Percentiles rank a stretch among this genome's conserved stretches.
Conservation (phyloP, 2,329 filamentous ascomycete species). For the Sporothrix brunneoviolacea region DNA sequence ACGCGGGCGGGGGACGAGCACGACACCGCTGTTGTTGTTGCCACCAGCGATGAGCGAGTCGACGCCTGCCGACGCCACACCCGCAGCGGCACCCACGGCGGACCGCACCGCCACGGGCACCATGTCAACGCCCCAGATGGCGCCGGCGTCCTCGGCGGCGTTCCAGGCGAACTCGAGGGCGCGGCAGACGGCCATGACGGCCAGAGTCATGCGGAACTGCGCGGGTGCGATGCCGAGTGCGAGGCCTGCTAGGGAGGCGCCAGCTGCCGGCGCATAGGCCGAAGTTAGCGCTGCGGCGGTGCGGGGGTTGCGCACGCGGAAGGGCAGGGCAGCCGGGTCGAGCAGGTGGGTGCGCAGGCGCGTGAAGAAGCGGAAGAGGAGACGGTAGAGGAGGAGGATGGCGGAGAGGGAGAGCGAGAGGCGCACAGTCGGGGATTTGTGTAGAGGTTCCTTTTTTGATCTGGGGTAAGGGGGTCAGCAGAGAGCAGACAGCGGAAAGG, state of each 20-base stretch:
- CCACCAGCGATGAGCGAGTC: constrained; percentile 26
- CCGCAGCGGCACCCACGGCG: constrained; percentile 31
- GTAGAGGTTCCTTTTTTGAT: constrained; percentile 45
- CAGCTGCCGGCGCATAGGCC: constrained; percentile 78
- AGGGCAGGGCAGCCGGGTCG: constrained; percentile 70
- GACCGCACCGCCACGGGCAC: constrained; percentile 24
- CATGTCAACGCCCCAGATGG: constrained; percentile 54
- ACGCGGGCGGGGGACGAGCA: constrained; percentile 31
- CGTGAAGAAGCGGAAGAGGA: constrained; percentile 84
- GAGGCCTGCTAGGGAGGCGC: constrained; percentile 79
- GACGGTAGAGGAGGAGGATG: constrained; percentile 75
- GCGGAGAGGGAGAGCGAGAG: constrained; percentile 77
- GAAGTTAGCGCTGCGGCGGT: constrained; percentile 72
- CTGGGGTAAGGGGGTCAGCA: not conserved
- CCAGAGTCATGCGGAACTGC: constrained; percentile 63
- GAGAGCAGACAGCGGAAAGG: not conserved
- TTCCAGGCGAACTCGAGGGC: constrained; percentile 86
- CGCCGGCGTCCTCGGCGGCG: constrained; percentile 65
- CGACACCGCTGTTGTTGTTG: constrained; percentile 7
- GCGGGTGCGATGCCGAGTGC: constrained; percentile 69
- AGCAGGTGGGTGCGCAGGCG: constrained; percentile 73
- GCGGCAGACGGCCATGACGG: constrained; percentile 74
- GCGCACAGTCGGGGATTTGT: constrained; percentile 64
- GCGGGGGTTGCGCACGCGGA: constrained; percentile 74
- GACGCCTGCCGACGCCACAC: constrained; percentile 5